Conservation (phyloP, 2,329 filamentous ascomycete genomes). For the Penicillium digitatum region DNA sequence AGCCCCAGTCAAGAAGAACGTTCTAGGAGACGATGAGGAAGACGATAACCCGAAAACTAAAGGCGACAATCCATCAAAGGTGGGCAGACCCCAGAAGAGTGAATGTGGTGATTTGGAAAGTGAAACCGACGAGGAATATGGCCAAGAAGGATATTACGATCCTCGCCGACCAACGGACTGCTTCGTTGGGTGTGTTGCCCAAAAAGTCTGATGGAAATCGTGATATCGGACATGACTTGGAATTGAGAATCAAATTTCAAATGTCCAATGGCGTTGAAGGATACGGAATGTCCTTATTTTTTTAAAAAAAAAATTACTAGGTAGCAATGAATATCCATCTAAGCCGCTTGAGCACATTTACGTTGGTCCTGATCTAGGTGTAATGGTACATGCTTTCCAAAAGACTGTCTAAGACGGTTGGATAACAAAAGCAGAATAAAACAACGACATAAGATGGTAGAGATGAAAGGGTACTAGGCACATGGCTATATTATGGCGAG, state of each 20-base stretch:
- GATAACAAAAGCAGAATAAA: constrained; percentile 25
- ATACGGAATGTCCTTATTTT: neutral
- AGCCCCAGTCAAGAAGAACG: constrained; percentile 40
- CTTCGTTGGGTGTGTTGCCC: constrained; percentile 36
- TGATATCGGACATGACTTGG: neutral
- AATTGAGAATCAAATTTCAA: neutral
- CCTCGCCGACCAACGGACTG: constrained; percentile 52
- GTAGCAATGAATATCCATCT: constrained; percentile 8
- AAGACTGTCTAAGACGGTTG: constrained; percentile 19
- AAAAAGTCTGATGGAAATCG: constrained; percentile 5
- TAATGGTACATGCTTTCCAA: constrained; percentile 29
- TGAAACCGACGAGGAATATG: constrained; percentile 67
- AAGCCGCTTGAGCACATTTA: constrained; percentile 13
- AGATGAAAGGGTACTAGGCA: constrained; percentile 34
- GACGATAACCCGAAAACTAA: constrained; percentile 29
- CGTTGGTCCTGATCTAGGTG: constrained; percentile 14
- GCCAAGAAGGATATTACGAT: constrained; percentile 47
- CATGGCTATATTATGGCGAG: constrained; percentile 31
- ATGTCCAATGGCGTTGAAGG: neutral
- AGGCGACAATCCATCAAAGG: constrained; percentile 4
- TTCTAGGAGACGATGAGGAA: constrained; percentile 40
- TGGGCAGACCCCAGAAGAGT: constrained; percentile 2
- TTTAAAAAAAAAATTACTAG: no score
- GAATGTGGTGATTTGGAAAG: constrained; percentile 57
- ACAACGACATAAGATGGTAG: constrained; percentile 21